These are phyloP conservation scores for Penicillium concentricum DNA, from an alignment of 2,329 filamentous ascomycete genomes.

Conservation along the genomic window DNA sequence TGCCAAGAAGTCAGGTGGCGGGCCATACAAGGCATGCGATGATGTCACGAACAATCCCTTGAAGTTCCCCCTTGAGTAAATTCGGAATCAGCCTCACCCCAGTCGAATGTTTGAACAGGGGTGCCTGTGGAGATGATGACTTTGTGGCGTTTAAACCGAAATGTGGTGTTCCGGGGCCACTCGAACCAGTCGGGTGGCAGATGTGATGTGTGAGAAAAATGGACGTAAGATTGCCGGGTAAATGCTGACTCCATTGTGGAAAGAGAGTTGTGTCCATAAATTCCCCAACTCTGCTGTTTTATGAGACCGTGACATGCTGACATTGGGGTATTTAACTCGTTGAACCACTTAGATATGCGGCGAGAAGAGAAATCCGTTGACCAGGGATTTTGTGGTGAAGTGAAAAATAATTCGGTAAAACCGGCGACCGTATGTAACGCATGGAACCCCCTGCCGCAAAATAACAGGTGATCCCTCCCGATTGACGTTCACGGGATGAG, in stretches of 20 bases:
- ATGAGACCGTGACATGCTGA: slow-evolving; percentile 6
- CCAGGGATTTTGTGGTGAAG: slow-evolving; percentile 6
- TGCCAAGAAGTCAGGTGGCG: slow-evolving; percentile 27
- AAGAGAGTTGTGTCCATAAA: not conserved
- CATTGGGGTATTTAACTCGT: not conserved
- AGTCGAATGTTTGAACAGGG: slow-evolving; percentile 10
- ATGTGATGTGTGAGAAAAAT: slow-evolving; percentile 12
- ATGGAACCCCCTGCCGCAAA: slow-evolving; percentile 2
- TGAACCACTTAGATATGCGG: slow-evolving; percentile 1
- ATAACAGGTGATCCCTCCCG: slow-evolving; percentile 8
- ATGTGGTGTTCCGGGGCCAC: slow-evolving; percentile 10
- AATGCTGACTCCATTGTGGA: slow-evolving; percentile 1
- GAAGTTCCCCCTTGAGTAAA: slow-evolving; percentile 16
- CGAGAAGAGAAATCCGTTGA: not conserved
- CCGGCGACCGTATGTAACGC: not conserved
- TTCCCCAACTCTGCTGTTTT: not conserved
- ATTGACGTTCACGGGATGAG: slow-evolving; percentile 15
- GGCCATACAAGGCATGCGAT: slow-evolving; percentile 26
- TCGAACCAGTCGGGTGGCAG: slow-evolving; percentile 23
- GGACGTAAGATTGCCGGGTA: slow-evolving; percentile 6
- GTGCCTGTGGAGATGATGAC: slow-evolving; percentile 11
- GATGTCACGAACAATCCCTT: slow-evolving; percentile 30
- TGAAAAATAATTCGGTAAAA: slow-evolving; percentile 5
- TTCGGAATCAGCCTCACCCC: slow-evolving; percentile 6
- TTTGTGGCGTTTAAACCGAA: slow-evolving; percentile 11